phyloP scores from a whole-genome alignment of 139 green algal genomes.

The Yamagishiella unicocca region DNA sequence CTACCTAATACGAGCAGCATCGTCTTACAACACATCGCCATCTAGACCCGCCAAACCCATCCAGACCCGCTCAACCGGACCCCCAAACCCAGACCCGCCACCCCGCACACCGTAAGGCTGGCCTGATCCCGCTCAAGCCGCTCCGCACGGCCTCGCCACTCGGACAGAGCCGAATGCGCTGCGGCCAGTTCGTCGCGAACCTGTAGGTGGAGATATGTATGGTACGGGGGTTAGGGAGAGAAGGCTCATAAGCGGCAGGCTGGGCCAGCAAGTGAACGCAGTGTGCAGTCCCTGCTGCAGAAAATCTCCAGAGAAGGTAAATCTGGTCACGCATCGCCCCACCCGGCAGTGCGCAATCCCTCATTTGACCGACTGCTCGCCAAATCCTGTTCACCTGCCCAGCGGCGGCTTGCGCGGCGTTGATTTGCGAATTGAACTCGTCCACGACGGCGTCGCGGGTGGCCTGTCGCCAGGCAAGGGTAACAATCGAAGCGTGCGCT shows the following conservation, averaged over 20 bases:
- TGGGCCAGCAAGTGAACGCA: too few relatives aligned
- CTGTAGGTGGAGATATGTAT: not conserved
- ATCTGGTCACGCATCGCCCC: too few relatives aligned
- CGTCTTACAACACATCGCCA: too few relatives aligned
- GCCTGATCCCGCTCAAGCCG: slow-evolving; percentile 51
- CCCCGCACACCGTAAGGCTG: slow-evolving; percentile 24
- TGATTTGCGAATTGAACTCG: slow-evolving; percentile 32
- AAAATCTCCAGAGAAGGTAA: not conserved
- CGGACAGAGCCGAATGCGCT: not conserved
- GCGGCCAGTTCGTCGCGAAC: slow-evolving; percentile 42
- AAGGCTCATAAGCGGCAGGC: not conserved
- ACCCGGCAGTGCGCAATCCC: too few relatives aligned
- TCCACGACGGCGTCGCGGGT: slow-evolving; percentile 33
- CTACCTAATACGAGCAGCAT: too few relatives aligned
- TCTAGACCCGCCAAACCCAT: too few relatives aligned
- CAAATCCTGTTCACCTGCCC: not conserved
- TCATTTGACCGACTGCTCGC: too few relatives aligned
- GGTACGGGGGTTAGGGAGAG: not conserved
- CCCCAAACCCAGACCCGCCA: too few relatives aligned
- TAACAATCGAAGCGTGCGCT: not conserved
- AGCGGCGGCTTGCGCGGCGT: not conserved
- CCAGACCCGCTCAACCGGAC: too few relatives aligned
- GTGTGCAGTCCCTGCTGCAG: not conserved
- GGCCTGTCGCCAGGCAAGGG: slow-evolving; percentile 3
- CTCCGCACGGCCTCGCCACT: slow-evolving; percentile 37